phyloP scores from a whole-genome alignment of 139 green algal species.

The Zygnema circumcarinatum region DNA sequence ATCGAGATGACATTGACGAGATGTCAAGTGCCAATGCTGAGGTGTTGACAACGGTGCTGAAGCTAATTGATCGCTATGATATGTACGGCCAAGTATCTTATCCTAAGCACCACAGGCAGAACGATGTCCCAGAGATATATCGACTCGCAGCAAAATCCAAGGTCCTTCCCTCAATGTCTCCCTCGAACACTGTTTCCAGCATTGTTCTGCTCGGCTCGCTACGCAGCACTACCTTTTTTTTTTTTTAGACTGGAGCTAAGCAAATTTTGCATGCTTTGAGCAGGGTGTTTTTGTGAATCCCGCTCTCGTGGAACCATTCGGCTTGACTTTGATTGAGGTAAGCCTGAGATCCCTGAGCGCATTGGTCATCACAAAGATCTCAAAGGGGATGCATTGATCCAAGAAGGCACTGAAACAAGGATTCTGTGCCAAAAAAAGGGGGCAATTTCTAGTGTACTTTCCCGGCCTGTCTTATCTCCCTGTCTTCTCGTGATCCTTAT shows the following conservation, averaged over 20 bases:
- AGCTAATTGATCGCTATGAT: conserved; percentile 91
- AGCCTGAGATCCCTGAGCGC: not conserved
- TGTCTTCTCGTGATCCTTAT: too few relatives aligned
- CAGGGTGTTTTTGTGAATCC: conserved; percentile 86
- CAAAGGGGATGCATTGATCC: too few relatives aligned
- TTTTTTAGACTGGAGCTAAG: not conserved
- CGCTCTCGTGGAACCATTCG: conserved; percentile 93
- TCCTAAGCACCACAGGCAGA: conserved; percentile 88
- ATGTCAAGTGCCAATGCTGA: conserved; percentile 78
- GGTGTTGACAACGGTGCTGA: conserved; percentile 85
- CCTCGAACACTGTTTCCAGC: too few relatives aligned
- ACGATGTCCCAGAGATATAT: conserved; percentile 95
- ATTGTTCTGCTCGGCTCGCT: not conserved
- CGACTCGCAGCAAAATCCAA: conserved; percentile 71
- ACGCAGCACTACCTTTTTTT: not conserved
- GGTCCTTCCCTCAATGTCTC: too few relatives aligned
- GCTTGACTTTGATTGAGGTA: conserved; percentile 86
- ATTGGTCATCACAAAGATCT: too few relatives aligned
- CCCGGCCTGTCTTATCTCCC: too few relatives aligned
- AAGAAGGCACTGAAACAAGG: too few relatives aligned
- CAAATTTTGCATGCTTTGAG: conserved; percentile 17
- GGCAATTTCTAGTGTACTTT: too few relatives aligned
- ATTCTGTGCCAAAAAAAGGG: too few relatives aligned
- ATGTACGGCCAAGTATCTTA: conserved; percentile 89
- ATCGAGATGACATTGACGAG: conserved; percentile 84